Evolutionary conservation across 2,329 filamentous ascomycete species (phyloP), one percentile per base, ranked within the genome.

Genomic region (Pyrenochaeta sp.): DNA sequence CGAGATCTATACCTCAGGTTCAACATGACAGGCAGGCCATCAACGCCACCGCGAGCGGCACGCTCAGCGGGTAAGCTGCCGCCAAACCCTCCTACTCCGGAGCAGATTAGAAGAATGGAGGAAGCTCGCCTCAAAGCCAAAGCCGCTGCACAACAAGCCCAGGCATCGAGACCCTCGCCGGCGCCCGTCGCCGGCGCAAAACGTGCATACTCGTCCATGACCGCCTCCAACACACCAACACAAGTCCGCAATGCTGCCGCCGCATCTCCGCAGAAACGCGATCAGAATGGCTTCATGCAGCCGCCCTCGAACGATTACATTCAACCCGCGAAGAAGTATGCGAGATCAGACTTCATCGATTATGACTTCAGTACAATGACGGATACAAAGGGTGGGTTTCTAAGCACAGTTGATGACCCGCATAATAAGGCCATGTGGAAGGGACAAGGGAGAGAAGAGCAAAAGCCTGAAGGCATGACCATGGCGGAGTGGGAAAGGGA

Each of bases 291-390:
- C 49, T 76, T 78, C 60, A 71, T 71, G 50, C 70, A 69, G 53
- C 75, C 76, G 1, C 66, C 69, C 2, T 68, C 72, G 10, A 79
- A 84, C 63, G 81, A 82, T 15, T 81, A 75, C 59, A 88, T 96
- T 49, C 88, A 88, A 54, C 90, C 94, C 0, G 91, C 92, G 39
- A 87, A 89, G 71, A 97, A 96, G 72, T 97, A 98, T 67, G 88
- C 91, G 59, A 94, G 95, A 47, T 73, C 71, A 7, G 74, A 76
- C 76, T 98, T 91, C 75, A 93, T 99, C 72, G 95, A 99, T 74
- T 98, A 97, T 80, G 95, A 99, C 77, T 95, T 99, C 79, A 94
- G 91, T 74, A 91, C 94, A 79, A 98, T 99, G 93, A 96, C 90
- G 6, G 95, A 99, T 77, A 98, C 94, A 0, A 97, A 97, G 74